Evolutionary conservation across 495 filamentous ascomycete species (phyloP).

Genomic region (Polyplosphaeria fusca): DNA sequence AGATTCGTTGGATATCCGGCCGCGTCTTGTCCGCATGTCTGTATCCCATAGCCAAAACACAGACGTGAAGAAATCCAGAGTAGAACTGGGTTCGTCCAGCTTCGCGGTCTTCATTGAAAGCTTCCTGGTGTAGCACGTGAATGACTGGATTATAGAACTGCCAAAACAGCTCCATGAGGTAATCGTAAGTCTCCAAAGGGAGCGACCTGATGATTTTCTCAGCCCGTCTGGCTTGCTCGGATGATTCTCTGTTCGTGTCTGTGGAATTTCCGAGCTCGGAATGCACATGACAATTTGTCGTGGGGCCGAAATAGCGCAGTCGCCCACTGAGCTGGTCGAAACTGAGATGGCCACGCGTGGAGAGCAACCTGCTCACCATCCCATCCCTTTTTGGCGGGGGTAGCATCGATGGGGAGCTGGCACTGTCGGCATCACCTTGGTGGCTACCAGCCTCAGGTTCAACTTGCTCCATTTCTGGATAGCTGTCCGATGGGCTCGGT

Average conservation of each 20-base stretch:
- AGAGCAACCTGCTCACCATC: slow-evolving; percentile 45
- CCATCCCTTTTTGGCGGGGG: slow-evolving; percentile 42
- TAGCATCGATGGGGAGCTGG: slow-evolving; percentile 26
- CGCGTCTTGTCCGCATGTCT: slow-evolving; percentile 48
- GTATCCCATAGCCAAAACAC: slow-evolving; percentile 52
- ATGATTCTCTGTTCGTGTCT: slow-evolving; percentile 20
- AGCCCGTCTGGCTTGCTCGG: slow-evolving; percentile 45
- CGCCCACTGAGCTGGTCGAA: slow-evolving; percentile 48
- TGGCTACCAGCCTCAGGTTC: slow-evolving; percentile 37
- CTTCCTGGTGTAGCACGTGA: slow-evolving; percentile 48
- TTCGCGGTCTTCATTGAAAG: slow-evolving; percentile 51
- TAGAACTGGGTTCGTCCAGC: slow-evolving; percentile 47
- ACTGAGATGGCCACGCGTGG: slow-evolving; percentile 43
- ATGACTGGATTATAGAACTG: slow-evolving; percentile 48
- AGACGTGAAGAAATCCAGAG: slow-evolving; percentile 51
- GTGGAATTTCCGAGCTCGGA: slow-evolving; percentile 26
- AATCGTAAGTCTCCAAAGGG: slow-evolving; percentile 47
- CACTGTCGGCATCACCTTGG: slow-evolving; percentile 30
- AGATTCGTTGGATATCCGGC: slow-evolving; percentile 49
- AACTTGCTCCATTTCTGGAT: slow-evolving; percentile 31
- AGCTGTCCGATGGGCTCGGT: slow-evolving; percentile 35
- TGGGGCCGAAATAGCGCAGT: slow-evolving; percentile 50
- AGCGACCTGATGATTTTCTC: slow-evolving; percentile 48
- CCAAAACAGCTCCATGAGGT: slow-evolving; percentile 54
- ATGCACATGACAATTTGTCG: slow-evolving; percentile 44